Conservation (phyloP, 2,329 filamentous ascomycete species). For the Beauveria varroae region DNA sequence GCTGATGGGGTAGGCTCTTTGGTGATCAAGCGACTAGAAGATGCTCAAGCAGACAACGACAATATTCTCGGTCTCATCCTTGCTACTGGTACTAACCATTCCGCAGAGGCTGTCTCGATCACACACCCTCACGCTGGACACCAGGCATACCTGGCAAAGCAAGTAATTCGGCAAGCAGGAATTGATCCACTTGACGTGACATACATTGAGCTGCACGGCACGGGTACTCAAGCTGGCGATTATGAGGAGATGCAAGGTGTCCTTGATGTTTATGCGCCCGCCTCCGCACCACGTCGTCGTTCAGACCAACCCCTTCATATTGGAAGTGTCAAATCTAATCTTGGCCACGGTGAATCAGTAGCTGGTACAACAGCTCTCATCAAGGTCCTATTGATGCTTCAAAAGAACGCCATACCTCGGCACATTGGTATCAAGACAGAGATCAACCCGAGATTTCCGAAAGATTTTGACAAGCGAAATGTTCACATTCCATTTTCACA, state of each 20-base stretch:
- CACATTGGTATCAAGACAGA: conserved; percentile 49
- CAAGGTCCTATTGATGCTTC: conserved; percentile 38
- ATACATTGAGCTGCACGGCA: conserved; percentile 87
- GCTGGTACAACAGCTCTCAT: too few relatives aligned
- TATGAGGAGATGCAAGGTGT: conserved; percentile 76
- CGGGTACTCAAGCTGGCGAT: conserved; percentile 79
- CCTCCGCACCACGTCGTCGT: too few relatives aligned
- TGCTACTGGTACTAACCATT: conserved; percentile 72
- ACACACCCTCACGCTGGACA: conserved; percentile 74
- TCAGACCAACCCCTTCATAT: conserved; percentile 37
- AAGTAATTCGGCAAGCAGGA: conserved; percentile 63
- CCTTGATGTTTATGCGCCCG: conserved; percentile 32
- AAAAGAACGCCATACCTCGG: conserved; percentile 55
- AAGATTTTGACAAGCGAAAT: too few relatives aligned
- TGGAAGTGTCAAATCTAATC: conserved; percentile 56
- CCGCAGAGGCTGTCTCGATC: conserved; percentile 72
- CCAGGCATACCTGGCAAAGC: conserved; percentile 63
- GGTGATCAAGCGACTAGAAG: conserved; percentile 70
- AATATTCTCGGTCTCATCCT: conserved; percentile 70
- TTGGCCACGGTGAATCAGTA: conserved; percentile 56
- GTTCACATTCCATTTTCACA: too few relatives aligned
- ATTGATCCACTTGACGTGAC: conserved; percentile 70
- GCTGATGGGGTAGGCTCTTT: conserved; percentile 69
- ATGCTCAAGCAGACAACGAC: conserved; percentile 71
- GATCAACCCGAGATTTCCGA: too few relatives aligned